A percentile compares a stretch with the other conserved stretches of the same genome.
Conservation (phyloP, 73 alveolate genomes). For the Paramecium bursaria region DNA sequence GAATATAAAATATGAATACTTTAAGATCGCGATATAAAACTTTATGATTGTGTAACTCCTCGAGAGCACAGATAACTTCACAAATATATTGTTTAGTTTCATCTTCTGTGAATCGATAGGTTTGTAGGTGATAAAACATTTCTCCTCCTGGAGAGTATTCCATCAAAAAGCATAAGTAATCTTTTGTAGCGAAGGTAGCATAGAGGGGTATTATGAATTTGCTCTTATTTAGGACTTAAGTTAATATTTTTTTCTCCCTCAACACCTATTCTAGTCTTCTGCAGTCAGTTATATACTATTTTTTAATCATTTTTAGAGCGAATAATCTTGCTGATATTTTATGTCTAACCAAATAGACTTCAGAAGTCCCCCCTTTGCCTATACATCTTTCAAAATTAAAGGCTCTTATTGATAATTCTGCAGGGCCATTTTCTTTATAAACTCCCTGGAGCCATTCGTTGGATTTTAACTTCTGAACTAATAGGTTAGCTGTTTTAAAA, state of each 20-base stretch:
- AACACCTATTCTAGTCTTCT: constrained; percentile 66
- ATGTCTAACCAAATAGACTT: constrained; percentile 70
- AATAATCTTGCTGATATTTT: constrained; percentile 44
- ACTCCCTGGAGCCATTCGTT: constrained; percentile 49
- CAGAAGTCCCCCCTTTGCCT: constrained; percentile 73
- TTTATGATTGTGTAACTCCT: constrained; percentile 72
- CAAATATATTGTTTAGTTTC: constrained; percentile 72
- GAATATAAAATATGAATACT: background rate
- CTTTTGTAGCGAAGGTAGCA: constrained; percentile 66
- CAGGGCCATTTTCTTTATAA: constrained; percentile 7
- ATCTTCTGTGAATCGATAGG: constrained; percentile 65
- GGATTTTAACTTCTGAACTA: constrained; percentile 1
- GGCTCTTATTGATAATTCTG: constrained; percentile 37
- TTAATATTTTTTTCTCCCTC: constrained; percentile 66
- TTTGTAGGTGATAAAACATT: constrained; percentile 71
- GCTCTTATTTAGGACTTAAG: constrained; percentile 56
- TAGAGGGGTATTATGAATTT: constrained; percentile 59
- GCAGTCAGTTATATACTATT: constrained; percentile 63
- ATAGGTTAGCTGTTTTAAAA: background rate
- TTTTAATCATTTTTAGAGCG: constrained; percentile 69
- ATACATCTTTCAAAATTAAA: constrained; percentile 62
- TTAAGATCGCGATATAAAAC: constrained; percentile 79
- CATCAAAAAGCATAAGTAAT: constrained; percentile 66
- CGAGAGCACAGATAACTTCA: constrained; percentile 73
- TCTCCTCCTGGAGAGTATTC: constrained; percentile 92